Evolutionary conservation across 768 basidiomycete species (phyloP), one percentile per base, ranked within the genome.

Genomic region (Tulasnella sp.): DNA sequence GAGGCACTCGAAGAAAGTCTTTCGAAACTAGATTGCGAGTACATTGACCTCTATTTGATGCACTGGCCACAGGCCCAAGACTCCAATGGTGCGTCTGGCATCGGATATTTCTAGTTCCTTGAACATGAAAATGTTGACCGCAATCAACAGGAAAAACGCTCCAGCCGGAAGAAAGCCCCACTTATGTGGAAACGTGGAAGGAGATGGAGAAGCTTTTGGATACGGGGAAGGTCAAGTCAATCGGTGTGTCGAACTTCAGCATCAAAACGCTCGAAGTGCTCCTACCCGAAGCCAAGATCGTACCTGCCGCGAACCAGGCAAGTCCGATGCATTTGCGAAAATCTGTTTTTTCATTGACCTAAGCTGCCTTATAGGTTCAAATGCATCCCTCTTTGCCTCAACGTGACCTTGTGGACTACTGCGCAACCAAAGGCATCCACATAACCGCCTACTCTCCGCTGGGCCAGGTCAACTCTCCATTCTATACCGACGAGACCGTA

Each of bases 121-220:
- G 5, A 31, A 37, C 67, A n/a, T 34, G 19, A 22, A 7, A 34
- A 68, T 39, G 29, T n/a, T 70, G 3, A 38, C 14, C 19, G 36
- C 25, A 22, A 12, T 38, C 37, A 11, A n/a, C n/a, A 70, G 74
- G 74, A 12, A 75, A 39, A 4, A 40, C 34, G 17, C 54, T 36
- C 2, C 67, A 75, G n/a, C 74, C 74, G n/a, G 77, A 78, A 15
- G 39, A 49, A 39, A 40, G 67, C 22, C 67, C 88, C 0, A 86
- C 86, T 12, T 83, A 94, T n/a, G 88, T 89, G 37, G 92, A 93
- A 12, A 94, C 93, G 45, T 94, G 93, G 93, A 90, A 88, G 79
- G 92, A 91, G 19, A 86, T 95, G 88, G 86, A 93, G 79, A 85
- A 85, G 58, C 87, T 95, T 14, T 88, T 86, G 14, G 88, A 89